Percentiles rank a stretch among this genome's conserved stretches.
phyloP scores from a whole-genome alignment of 768 basidiomycete species.

The Lyophyllum semitale region DNA sequence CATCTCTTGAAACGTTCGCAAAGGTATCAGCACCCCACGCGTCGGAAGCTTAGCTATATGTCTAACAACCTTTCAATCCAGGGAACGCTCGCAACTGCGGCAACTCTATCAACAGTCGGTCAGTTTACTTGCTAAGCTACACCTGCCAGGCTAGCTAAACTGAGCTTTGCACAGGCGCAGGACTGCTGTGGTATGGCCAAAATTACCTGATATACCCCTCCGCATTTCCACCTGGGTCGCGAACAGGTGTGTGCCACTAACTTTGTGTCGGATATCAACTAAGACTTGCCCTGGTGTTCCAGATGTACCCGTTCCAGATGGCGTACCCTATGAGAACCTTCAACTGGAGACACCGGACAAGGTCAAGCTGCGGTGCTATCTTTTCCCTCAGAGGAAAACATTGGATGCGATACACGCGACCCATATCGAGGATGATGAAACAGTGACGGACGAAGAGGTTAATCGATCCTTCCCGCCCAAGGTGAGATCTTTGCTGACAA shows the following conservation, averaged over 20 bases:
- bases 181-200: constrained; percentile 84
- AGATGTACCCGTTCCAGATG: constrained; percentile 75
- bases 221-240: constrained; percentile 75
- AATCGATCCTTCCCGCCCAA: not conserved
- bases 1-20: constrained; percentile 48
- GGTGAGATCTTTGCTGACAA: not conserved
- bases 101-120: constrained; percentile 61
- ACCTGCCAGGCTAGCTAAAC: constrained; percentile 9
- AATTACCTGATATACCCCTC: constrained; percentile 91
- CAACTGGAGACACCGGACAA: constrained; percentile 73
- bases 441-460: constrained; percentile 62
- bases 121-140: constrained; percentile 15
- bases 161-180: constrained; percentile 47
- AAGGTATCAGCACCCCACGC: constrained; percentile 34
- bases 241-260: constrained; percentile 51
- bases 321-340: constrained; percentile 76
- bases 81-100: constrained; percentile 59
- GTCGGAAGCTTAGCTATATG: not conserved
- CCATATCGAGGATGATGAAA: constrained; percentile 34
- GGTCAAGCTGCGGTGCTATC: constrained; percentile 72
- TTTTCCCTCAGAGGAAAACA: constrained; percentile 67
- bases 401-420: constrained; percentile 35
- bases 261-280: constrained; percentile 12
- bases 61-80: constrained; percentile 18
- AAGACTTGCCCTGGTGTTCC: not conserved